Evolutionary conservation across 306 rosid species (phyloP), one percentile per base, ranked within the genome.

Genomic region (Dicorynia guianensis): DNA sequence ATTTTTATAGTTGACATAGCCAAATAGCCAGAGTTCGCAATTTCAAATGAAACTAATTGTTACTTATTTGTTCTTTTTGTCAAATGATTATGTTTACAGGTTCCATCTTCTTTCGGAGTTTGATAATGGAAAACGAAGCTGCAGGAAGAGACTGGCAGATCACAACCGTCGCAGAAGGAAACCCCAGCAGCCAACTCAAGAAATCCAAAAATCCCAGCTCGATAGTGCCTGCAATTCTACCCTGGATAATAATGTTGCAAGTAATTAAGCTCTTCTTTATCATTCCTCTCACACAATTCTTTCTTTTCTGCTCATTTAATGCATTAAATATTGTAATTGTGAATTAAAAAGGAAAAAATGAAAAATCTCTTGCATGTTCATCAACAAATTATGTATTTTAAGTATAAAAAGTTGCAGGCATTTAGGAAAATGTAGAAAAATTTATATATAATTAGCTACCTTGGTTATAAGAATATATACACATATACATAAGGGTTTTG

Each of bases 121-220:
- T 36, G 99, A 95, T 65, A 92, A 95, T 42, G 99, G 99, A 55
- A 95, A 95, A 76, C 93, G 99, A 35, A 95, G 99, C 81, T 95
- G 99, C 86, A 87, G 99, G 81, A 95, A 92, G 85, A 87, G 99
- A 72, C 35, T 95, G 75, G 99, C 99, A 1, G 99, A 95, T 76
- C 99, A 95, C 77, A 95, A 95, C 76, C 99, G 99, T 63, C 93
- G 99, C 50, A 58, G 99, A 77, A 85, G 99, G 70, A 95, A 95
- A 85, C 87, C 92, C 44, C 97, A 90, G 54, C 98, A 83, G 36
- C 82, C 91, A 63, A 57, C 74, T 67, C 92, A 78, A 76, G 93
- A 82, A 30, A 80, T 19, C 38, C 85, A 62, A 76, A 72, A 91
- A 76, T 75, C 88, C 36, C 8, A 6, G 8, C 15, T 20, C 53